A percentile compares a stretch with the other conserved stretches of the same genome.
phyloP scores from a whole-genome alignment of 805 yeast genomes.

The Candida parachauliodes region DNA sequence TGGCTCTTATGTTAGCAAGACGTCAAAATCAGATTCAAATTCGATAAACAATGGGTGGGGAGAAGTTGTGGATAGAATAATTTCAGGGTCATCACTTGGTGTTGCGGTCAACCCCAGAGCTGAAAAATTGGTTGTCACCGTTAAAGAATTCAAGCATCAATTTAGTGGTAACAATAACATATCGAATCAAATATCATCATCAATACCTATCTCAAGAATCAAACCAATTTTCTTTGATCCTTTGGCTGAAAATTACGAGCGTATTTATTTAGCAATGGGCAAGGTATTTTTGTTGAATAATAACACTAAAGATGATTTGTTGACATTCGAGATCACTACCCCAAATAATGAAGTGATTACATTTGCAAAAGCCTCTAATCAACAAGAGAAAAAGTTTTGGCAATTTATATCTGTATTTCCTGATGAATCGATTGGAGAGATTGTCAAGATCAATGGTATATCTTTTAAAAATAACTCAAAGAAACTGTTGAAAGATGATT shows the following conservation, averaged over 20 bases:
- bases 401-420: slow-evolving; percentile 69
- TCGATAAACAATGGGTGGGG: slow-evolving; percentile 76
- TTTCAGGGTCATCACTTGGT: slow-evolving; percentile 70
- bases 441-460: slow-evolving; percentile 60
- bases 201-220: slow-evolving; percentile 58
- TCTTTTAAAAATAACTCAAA: slow-evolving; percentile 29
- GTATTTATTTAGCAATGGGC: slow-evolving; percentile 58
- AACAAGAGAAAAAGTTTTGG: slow-evolving; percentile 51
- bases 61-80: slow-evolving; percentile 72
- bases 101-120: slow-evolving; percentile 81
- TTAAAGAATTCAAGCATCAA: slow-evolving; percentile 66
- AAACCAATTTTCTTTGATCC: slow-evolving; percentile 65
- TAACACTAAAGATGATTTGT: slow-evolving; percentile 33
- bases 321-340: slow-evolving; percentile 53
- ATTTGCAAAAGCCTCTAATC: slow-evolving; percentile 70
- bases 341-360: slow-evolving; percentile 47
- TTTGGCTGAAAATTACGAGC: slow-evolving; percentile 53
- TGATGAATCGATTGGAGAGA: slow-evolving; percentile 70
- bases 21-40: slow-evolving; percentile 20
- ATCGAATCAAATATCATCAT: slow-evolving; percentile 4
- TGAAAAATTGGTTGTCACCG: slow-evolving; percentile 61
- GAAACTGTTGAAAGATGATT: slow-evolving; percentile 43
- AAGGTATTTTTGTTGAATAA: slow-evolving; percentile 33
- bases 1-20: slow-evolving; percentile 58
- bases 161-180: slow-evolving; percentile 15